Evolutionary conservation across 1,284 basidiomycete species (phyloP).

Genomic region (Boletellus deceptivus): DNA sequence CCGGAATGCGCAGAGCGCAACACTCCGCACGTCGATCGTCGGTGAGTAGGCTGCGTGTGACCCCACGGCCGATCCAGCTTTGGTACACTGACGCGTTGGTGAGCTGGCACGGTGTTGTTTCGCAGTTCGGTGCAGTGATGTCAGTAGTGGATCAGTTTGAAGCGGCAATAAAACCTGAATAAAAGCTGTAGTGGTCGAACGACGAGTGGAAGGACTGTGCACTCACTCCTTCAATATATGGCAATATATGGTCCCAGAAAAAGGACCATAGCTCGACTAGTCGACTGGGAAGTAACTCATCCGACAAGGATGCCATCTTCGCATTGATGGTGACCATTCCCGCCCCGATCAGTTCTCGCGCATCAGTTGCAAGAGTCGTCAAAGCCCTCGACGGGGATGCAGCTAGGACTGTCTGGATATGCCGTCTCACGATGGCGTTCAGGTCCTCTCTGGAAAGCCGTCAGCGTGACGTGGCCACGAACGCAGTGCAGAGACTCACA

Average conservation of each 20-base stretch:
- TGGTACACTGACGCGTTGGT: conserved; percentile 49
- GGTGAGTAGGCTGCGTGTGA: conserved; percentile 30
- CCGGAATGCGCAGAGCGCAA: conserved; percentile 78
- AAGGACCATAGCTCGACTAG: conserved; percentile 91
- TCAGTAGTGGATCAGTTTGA: conserved; percentile 69
- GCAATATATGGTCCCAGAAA: conserved; percentile 91
- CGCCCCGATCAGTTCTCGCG: conserved; percentile 77
- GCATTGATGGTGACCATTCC: conserved; percentile 93
- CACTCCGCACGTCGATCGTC: conserved; percentile 75
- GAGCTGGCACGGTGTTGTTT: conserved; percentile 59
- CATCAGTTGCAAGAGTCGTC: conserved; percentile 71
- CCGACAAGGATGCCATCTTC: conserved; percentile 72
- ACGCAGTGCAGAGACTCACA: conserved; percentile 48
- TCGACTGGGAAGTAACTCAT: conserved; percentile 70
- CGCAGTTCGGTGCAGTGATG: conserved; percentile 62
- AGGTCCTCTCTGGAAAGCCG: conserved; percentile 73
- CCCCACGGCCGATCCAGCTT: conserved; percentile 39
- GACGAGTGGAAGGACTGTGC: not conserved
- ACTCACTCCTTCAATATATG: conserved; percentile 83
- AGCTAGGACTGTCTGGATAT: conserved; percentile 70
- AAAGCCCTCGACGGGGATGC: conserved; percentile 64
- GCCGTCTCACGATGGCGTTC: conserved; percentile 75
- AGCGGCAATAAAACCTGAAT: conserved; percentile 69
- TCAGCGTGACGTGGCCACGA: conserved; percentile 6
- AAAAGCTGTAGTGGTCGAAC: conserved; percentile 1